Evolutionary conservation across 2,329 filamentous ascomycete genomes (phyloP), one percentile per base, ranked within the genome.

Genomic region (Pseudogymnoascus sp.): DNA sequence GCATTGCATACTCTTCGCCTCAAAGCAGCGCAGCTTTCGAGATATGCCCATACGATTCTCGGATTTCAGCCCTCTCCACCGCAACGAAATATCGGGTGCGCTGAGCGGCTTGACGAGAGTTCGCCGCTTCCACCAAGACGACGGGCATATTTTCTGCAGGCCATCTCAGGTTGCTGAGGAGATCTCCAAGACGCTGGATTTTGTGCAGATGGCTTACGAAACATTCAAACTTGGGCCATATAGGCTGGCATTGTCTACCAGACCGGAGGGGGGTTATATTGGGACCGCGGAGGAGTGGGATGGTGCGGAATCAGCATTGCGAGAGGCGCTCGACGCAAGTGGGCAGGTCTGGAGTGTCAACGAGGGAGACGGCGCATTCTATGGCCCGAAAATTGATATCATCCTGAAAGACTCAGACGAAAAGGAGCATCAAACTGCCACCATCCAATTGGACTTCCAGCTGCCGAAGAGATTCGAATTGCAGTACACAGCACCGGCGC

Each of bases 341-440:
- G 87, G 86, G 8, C 82, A 85, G 68, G 76, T 82, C 36, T 96
- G 90, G 89, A 82, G 81, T 1, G 67, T 93, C 62, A 93, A 92
- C 65, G 82, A 87, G 68, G 90, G 90, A 9, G 91, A 95, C 64
- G 91, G 92, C 12, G 91, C 91, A 3, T 96, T 96, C 71, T 96
- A 96, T 70, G 91, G 92, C 0, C 91, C 92, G 33, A 96, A 96
- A 76, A 96, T 96, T 66, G 91, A 96, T 70, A 89, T 96, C 48
- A 85, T 95, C 39, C 75, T 96, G 52, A 84, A 82, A 64, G 91
- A 95, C 71, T 87, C 87, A 0, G 83, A 90, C 69, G 90, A 89
- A 6, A 95, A 93, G 71, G 89, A 92, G 69, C 91, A 95, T 71
- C 91, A 96, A 72, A 90, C 92, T 2, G 92, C 90, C 2, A 95